A percentile compares a stretch with the other conserved stretches of the same genome.
Evolutionary conservation across 306 rosid genomes (phyloP).

Genomic region (Myrica gale): DNA sequence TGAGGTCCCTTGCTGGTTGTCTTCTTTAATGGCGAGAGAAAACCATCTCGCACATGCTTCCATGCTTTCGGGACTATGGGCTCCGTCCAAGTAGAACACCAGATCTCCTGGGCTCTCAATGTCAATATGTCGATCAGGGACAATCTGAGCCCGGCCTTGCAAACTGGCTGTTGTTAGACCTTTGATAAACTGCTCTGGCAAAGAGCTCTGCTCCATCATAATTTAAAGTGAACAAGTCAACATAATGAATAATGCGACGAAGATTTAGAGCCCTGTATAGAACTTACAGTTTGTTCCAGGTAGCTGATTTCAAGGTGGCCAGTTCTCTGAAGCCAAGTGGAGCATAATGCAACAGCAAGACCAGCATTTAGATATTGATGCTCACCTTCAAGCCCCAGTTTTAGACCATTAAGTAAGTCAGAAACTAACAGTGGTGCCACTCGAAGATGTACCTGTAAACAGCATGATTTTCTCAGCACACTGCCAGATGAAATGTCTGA

Average conservation of each 20-base stretch:
- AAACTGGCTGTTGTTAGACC: slow-evolving; percentile 77
- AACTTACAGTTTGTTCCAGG: slow-evolving; percentile 60
- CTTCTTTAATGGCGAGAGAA: slow-evolving; percentile 57
- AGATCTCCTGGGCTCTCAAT: slow-evolving; percentile 54
- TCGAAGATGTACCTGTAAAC: slow-evolving; percentile 67
- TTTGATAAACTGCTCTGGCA: slow-evolving; percentile 75
- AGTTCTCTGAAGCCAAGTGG: slow-evolving; percentile 78
- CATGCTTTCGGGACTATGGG: slow-evolving; percentile 97
- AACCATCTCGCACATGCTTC: slow-evolving; percentile 89
- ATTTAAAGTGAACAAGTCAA: slow-evolving; percentile 21
- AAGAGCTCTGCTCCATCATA: slow-evolving; percentile 47
- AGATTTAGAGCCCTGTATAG: slow-evolving; percentile 23
- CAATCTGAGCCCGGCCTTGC: slow-evolving; percentile 95
- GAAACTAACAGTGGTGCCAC: slow-evolving; percentile 62
- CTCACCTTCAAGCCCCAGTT: slow-evolving; percentile 92
- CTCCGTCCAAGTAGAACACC: slow-evolving; percentile 87
- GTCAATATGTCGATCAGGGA: slow-evolving; percentile 50
- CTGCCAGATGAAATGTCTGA: slow-evolving; percentile 5
- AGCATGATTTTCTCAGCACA: slow-evolving; percentile 30
- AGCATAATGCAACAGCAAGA: slow-evolving; percentile 82
- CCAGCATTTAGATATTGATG: slow-evolving; percentile 94
- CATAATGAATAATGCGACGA: slow-evolving; percentile 12
- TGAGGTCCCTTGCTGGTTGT: slow-evolving; percentile 39
- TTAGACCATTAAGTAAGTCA: slow-evolving; percentile 60
- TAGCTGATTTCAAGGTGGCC: slow-evolving; percentile 49